phyloP scores from a whole-genome alignment of 805 yeast species.

The Monosporozyma unispora region DNA sequence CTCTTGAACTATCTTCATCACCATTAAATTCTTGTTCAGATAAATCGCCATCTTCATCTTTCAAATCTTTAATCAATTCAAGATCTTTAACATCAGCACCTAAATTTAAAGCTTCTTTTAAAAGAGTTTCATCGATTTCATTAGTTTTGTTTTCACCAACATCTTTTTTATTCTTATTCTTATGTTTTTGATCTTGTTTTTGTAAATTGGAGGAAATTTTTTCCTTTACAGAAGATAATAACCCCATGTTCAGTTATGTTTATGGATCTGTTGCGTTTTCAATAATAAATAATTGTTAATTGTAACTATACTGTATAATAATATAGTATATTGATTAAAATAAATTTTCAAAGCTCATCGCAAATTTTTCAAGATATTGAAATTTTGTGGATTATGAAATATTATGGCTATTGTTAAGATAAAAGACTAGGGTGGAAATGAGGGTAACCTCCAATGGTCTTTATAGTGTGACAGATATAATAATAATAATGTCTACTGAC shows the following conservation, averaged over 20 bases:
- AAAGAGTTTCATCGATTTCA: constrained; percentile 30
- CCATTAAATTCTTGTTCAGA: constrained; percentile 34
- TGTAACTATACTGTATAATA: neutral
- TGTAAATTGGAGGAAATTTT: constrained; percentile 49
- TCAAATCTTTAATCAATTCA: constrained; percentile 46
- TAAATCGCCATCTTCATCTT: constrained; percentile 40
- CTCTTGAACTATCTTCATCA: constrained; percentile 27
- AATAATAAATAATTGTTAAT: too few relatives aligned
- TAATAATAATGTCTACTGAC: too few relatives aligned
- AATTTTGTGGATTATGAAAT: neutral
- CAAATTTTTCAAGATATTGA: neutral
- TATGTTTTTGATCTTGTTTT: constrained; percentile 19
- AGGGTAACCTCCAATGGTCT: neutral
- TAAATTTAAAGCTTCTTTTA: constrained; percentile 65
- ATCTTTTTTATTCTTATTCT: constrained; percentile 18
- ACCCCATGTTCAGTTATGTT: neutral
- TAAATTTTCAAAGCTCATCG: constrained; percentile 3
- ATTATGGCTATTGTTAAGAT: too few relatives aligned
- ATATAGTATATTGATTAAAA: too few relatives aligned
- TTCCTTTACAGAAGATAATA: constrained; percentile 48
- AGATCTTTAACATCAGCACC: constrained; percentile 87
- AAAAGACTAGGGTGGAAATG: neutral
- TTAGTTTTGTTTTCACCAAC: constrained; percentile 9
- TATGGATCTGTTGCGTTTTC: neutral
- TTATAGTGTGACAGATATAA: too few relatives aligned